Percentiles rank a stretch among this genome's conserved stretches.
Conservation (phyloP, 2,329 filamentous ascomycete species). For the Penicillium sp. region DNA sequence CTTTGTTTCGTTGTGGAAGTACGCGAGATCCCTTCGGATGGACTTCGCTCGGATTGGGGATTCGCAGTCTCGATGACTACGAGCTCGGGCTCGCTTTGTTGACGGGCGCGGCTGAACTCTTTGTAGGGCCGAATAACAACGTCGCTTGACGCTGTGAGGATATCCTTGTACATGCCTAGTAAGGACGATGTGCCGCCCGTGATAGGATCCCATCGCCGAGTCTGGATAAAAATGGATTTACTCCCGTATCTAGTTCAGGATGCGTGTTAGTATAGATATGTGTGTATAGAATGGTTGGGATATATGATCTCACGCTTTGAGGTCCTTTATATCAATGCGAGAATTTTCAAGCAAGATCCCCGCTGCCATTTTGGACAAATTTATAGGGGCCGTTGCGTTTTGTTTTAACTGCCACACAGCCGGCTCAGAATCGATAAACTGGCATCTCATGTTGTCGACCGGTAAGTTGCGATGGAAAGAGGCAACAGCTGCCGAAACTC, state of each 20-base stretch:
- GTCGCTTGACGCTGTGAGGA: conserved; percentile 20
- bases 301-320: conserved; percentile 12
- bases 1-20: background rate
- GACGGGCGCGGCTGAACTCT: conserved; percentile 13
- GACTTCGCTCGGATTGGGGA: background rate
- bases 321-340: conserved; percentile 14
- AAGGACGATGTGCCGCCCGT: conserved; percentile 25
- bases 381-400: background rate
- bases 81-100: conserved; percentile 4
- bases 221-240: conserved; percentile 30
- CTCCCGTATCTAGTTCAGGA: conserved; percentile 17
- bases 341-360: conserved; percentile 22
- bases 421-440: conserved; percentile 21
- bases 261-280: background rate
- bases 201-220: conserved; percentile 33
- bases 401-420: conserved; percentile 28
- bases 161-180: conserved; percentile 22
- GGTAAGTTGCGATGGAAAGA: conserved; percentile 44
- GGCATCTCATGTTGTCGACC: conserved; percentile 21
- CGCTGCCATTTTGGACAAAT: conserved; percentile 22
- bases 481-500: conserved; percentile 41
- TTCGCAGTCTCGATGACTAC: conserved; percentile 2
- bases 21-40: background rate
- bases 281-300: background rate
- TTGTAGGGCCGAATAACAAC: conserved; percentile 26